phyloP scores from a whole-genome alignment of 2,329 filamentous ascomycete species.

The Alternaria viburni region DNA sequence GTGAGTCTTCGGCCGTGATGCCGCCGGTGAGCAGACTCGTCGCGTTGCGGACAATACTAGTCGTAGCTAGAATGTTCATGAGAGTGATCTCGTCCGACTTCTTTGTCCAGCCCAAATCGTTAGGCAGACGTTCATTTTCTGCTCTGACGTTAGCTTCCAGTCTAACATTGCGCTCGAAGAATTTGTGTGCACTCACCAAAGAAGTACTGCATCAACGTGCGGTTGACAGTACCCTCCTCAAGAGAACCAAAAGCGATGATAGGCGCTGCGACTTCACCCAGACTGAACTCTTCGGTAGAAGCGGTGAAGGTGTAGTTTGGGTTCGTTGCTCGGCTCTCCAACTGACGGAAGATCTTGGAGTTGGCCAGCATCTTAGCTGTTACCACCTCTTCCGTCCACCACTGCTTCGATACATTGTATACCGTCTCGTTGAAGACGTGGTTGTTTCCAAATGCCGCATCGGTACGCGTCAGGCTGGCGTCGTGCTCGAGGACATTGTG shows the following conservation, averaged over 20 bases:
- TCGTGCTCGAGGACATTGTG: constrained; percentile 61
- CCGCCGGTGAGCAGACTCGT: constrained; percentile 10
- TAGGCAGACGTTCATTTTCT: constrained; percentile 55
- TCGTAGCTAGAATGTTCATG: constrained; percentile 13
- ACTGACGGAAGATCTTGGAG: constrained; percentile 54
- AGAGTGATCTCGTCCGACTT: constrained; percentile 18
- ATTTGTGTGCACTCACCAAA: too few species aligned
- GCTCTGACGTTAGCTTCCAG: neutral
- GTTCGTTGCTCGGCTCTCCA: constrained; percentile 56
- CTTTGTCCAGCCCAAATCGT: constrained; percentile 50
- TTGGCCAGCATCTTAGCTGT: constrained; percentile 47
- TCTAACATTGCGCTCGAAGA: constrained; percentile 30
- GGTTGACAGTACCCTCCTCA: constrained; percentile 48
- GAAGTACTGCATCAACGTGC: constrained; percentile 53
- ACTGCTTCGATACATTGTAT: constrained; percentile 56
- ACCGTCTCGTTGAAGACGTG: constrained; percentile 60
- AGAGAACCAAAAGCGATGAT: constrained; percentile 59
- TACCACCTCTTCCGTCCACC: constrained; percentile 55
- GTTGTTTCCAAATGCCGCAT: constrained; percentile 60
- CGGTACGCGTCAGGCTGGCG: constrained; percentile 56
- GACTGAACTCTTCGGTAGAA: constrained; percentile 53
- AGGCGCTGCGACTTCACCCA: constrained; percentile 59
- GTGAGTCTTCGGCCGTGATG: neutral
- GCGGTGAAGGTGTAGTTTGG: constrained; percentile 57
- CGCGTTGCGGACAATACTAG: constrained; percentile 15